These are phyloP conservation scores for Penicillium sp. DNA, from an alignment of 2,329 filamentous ascomycete species.

Conservation along the genomic window DNA sequence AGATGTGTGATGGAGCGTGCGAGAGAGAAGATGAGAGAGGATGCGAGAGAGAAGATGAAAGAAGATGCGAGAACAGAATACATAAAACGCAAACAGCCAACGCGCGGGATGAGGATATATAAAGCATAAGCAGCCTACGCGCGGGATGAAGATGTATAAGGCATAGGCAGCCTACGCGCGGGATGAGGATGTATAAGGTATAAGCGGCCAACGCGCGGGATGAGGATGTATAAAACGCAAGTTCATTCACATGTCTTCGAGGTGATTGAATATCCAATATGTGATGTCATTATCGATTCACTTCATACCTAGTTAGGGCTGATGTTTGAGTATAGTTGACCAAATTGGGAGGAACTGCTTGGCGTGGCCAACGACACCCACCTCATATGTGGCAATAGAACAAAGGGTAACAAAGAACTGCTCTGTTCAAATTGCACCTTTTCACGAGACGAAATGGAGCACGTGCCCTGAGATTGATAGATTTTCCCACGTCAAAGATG, in stretches of 20 bases:
- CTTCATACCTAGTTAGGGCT: neutral
- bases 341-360: neutral
- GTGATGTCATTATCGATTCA: neutral
- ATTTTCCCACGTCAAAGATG: neutral
- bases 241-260: neutral
- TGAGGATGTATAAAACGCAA: no score
- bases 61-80: no score
- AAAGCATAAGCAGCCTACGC: no score
- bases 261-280: neutral
- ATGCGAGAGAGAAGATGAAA: no score
- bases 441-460: neutral
- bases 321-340: neutral
- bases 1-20: no score
- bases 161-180: no score
- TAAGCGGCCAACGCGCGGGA: no score
- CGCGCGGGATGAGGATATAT: no score
- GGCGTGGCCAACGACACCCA: neutral
- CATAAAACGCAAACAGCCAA: no score
- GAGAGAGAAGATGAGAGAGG: no score
- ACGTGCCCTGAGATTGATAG: neutral
- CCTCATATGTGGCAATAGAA: neutral
- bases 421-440: neutral
- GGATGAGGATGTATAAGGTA: no score
- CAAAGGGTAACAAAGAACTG: neutral
- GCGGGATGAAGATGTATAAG: no score